A percentile compares a stretch with the other conserved stretches of the same genome.
phyloP scores from a whole-genome alignment of 2,329 filamentous ascomycete genomes.

The Diplodia seriata region DNA sequence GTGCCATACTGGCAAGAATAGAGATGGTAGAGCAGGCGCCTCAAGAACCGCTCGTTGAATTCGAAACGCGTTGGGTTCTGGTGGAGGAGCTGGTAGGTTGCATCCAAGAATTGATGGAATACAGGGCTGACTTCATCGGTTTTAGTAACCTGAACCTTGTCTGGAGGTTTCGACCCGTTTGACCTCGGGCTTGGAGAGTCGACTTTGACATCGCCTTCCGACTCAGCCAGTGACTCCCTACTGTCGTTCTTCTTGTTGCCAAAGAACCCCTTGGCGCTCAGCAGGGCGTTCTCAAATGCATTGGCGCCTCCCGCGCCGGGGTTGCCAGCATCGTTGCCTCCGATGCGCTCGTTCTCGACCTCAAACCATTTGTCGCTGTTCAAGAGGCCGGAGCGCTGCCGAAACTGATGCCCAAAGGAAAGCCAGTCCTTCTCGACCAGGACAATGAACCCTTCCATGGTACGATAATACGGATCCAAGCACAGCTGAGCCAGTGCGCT shows the following conservation, averaged over 20 bases:
- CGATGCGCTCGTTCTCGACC: conserved; percentile 78
- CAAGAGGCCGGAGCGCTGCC: conserved; percentile 85
- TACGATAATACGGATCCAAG: conserved; percentile 94
- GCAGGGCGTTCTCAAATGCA: conserved; percentile 82
- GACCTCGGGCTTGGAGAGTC: conserved; percentile 35
- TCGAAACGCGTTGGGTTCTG: conserved; percentile 91
- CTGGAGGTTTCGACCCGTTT: conserved; percentile 44
- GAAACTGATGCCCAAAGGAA: conserved; percentile 97
- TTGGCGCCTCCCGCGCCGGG: conserved; percentile 66
- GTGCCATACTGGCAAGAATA: conserved; percentile 97
- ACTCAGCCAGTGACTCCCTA: conserved; percentile 68
- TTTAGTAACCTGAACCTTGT: conserved; percentile 70
- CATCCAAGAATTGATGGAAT: conserved; percentile 97
- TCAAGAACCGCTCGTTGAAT: conserved; percentile 92
- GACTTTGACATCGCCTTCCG: conserved; percentile 57
- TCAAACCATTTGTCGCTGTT: conserved; percentile 94
- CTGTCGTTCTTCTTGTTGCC: conserved; percentile 74
- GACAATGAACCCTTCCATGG: conserved; percentile 91
- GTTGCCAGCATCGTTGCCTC: conserved; percentile 57
- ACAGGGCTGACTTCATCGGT: conserved; percentile 94
- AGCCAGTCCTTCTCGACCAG: conserved; percentile 97
- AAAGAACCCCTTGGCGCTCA: conserved; percentile 88
- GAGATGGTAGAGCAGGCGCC: conserved; percentile 87
- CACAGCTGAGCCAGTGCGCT: conserved; percentile 91
- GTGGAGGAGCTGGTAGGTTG: conserved; percentile 85